Percentiles rank a stretch among this genome's conserved stretches.
These are phyloP conservation scores for Dioscorea alata DNA, from an alignment of 106 monocot genomes.

Conservation along the genomic window DNA sequence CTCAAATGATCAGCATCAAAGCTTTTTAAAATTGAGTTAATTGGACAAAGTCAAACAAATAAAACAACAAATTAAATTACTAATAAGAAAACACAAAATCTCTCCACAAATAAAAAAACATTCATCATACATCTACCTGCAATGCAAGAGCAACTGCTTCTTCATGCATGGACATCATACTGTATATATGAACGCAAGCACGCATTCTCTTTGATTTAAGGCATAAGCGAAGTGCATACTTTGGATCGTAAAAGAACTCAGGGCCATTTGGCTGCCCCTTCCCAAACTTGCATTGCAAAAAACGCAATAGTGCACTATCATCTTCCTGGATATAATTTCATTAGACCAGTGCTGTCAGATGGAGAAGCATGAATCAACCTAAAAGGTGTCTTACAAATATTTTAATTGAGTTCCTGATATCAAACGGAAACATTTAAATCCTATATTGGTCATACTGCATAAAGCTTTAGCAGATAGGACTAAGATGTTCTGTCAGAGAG, in stretches of 20 bases:
- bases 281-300: constrained; percentile 86
- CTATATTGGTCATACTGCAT: too few relatives aligned
- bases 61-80: neutral
- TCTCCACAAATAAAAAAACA: too few relatives aligned
- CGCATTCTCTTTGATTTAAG: constrained; percentile 94
- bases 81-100: too few relatives aligned
- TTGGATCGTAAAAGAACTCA: constrained; percentile 94
- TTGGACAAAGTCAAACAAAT: too few relatives aligned
- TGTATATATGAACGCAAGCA: constrained; percentile 98
- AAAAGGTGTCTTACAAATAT: too few relatives aligned
- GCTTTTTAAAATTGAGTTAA: neutral
- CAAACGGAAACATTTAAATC: too few relatives aligned
- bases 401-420: too few relatives aligned
- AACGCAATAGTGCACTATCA: constrained; percentile 83
- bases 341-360: too few relatives aligned
- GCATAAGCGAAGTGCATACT: constrained; percentile 88
- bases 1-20: neutral
- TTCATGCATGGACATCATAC: constrained; percentile 99
- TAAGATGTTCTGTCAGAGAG: too few relatives aligned
- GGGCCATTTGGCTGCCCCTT: constrained; percentile 64
- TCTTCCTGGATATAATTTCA: constrained; percentile 55
- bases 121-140: constrained; percentile 39
- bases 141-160: constrained; percentile 99
- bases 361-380: too few relatives aligned
- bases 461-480: too few relatives aligned